A percentile compares a stretch with the other conserved stretches of the same genome.
phyloP scores from a whole-genome alignment of 305 asterid genomes.

The Fraxinus floribunda region DNA sequence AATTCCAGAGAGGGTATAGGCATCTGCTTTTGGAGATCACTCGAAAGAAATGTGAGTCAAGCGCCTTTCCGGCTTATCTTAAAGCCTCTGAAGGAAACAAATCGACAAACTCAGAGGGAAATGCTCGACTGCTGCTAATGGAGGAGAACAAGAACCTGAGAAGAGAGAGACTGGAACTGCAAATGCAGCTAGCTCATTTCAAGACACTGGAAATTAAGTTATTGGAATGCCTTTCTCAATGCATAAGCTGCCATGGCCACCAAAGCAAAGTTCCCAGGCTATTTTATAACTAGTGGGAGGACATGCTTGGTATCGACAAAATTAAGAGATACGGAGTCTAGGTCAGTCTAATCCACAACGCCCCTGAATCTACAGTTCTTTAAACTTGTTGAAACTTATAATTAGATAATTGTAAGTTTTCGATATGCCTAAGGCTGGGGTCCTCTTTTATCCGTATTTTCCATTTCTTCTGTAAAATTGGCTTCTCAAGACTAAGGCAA shows the following conservation, averaged over 20 bases:
- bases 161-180: slow-evolving; percentile 41
- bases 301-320: neutral
- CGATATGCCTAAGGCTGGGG: neutral
- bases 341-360: neutral
- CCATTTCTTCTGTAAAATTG: neutral
- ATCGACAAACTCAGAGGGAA: neutral
- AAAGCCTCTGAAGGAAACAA: slow-evolving; percentile 27
- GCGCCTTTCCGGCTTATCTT: slow-evolving; percentile 53
- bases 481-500: neutral
- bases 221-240: slow-evolving; percentile 41
- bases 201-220: slow-evolving; percentile 40
- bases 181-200: slow-evolving; percentile 57
- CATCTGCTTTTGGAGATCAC: slow-evolving; percentile 48
- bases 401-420: neutral
- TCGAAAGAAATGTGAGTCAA: slow-evolving; percentile 55
- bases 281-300: neutral
- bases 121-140: slow-evolving; percentile 24
- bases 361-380: neutral
- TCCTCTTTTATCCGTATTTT: neutral
- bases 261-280: neutral
- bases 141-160: slow-evolving; percentile 54
- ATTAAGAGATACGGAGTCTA: neutral
- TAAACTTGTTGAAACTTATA: neutral
- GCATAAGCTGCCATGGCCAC: slow-evolving; percentile 5
- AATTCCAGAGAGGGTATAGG: slow-evolving; percentile 49